phyloP scores from a whole-genome alignment of 371 early-diverging fungal species.

The Saksenaea oblongispora region DNA sequence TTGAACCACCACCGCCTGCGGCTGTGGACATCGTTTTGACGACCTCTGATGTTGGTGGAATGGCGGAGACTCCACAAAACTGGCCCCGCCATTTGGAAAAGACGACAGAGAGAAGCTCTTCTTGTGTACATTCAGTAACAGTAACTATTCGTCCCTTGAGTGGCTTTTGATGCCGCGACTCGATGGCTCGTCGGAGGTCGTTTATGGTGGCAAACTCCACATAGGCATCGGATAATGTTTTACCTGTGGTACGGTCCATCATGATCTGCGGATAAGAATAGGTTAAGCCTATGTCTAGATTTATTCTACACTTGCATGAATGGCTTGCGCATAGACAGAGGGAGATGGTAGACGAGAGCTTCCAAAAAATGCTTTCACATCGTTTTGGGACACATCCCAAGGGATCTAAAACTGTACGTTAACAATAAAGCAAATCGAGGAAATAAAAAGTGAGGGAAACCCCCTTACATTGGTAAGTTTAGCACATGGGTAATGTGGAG shows the following conservation, averaged over 20 bases:
- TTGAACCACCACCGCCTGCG: conserved; percentile 33
- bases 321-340: conserved; percentile 46
- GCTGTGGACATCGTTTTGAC: conserved; percentile 48
- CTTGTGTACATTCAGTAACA: conserved; percentile 62
- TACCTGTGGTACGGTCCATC: conserved; percentile 66
- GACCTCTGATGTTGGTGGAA: conserved; percentile 34
- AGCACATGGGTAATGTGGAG: conserved; percentile 35
- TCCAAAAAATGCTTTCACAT: conserved; percentile 50
- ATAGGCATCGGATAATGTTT: conserved; percentile 67
- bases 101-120: conserved; percentile 62
- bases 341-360: conserved; percentile 39
- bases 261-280: conserved; percentile 33
- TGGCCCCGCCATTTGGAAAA: conserved; percentile 73
- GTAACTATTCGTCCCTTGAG: conserved; percentile 70
- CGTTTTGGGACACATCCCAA: conserved; percentile 60
- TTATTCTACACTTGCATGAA: conserved; percentile 40
- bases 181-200: conserved; percentile 49
- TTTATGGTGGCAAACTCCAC: conserved; percentile 57
- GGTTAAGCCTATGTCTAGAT: not conserved
- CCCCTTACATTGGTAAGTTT: conserved; percentile 44
- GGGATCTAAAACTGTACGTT: conserved; percentile 41
- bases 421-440: not conserved
- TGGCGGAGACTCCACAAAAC: conserved; percentile 49
- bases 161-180: conserved; percentile 53
- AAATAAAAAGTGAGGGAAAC: not conserved